Evolutionary conservation across 768 basidiomycete genomes (phyloP), one percentile per base, ranked within the genome.

Genomic region (Lentinula aciculospora): DNA sequence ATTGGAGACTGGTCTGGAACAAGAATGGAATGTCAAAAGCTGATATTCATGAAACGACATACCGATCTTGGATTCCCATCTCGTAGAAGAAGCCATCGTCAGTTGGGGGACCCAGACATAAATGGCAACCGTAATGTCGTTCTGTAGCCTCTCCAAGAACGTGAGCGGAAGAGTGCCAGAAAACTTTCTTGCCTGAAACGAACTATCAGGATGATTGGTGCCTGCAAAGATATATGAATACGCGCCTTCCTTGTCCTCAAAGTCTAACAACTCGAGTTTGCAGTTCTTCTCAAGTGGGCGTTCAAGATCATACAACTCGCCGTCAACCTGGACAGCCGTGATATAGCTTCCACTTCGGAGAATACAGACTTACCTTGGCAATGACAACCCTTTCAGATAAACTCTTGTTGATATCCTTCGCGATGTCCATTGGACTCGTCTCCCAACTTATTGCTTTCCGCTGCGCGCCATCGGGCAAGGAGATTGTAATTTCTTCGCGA

Each of bases 61-160:
- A 87, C 88, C 89, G 76, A 59, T 93, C 88, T 36, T 86, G 76
- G 63, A 94, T 93, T 15, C 84, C 85, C 97, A 99, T 98, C 70
- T 99, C 97, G 70, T 99, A 99, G 79, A 97, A 99, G 82, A 99
- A 99, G 21, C 97, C 97, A 6, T 98, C 94, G 28, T 96, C 93
- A 2, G 94, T 94, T 23, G 97, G 97, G 15, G 97, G 97, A 3
- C 97, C 97, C 60, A 97, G 85, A 66, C 95, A 97, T 13, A 99
- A 80, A 76, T 97, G 94, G 70, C 94, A 97, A 39, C 95, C 96
- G 69, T 98, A 96, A 69, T 97, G 94, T 54, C 90, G 83, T 73
- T 99, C 97, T 40, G 94, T 85, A 56, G 96, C 90, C 73, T 99
- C 97, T 45, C 97, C 97, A 17, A 99, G 81, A 57, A 98, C 94